Evolutionary conservation across 1,139 yeast genomes (phyloP).

Genomic region (Petasospora rhodanensis): DNA sequence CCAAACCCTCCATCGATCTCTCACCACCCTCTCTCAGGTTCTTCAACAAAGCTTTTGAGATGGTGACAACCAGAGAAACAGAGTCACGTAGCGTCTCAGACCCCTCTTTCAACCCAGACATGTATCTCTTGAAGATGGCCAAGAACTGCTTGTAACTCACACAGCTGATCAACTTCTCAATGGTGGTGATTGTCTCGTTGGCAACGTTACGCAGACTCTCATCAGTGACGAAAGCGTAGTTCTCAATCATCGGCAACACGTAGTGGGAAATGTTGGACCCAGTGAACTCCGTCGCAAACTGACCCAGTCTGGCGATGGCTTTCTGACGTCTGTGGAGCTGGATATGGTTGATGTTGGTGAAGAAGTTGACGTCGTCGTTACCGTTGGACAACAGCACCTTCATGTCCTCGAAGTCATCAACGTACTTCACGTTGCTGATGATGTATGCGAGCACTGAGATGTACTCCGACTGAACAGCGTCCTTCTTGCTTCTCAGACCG

Average conservation of each 20-base stretch:
- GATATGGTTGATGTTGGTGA: slow-evolving; percentile 73
- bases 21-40: slow-evolving; percentile 20
- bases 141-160: slow-evolving; percentile 79
- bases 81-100: slow-evolving; percentile 53
- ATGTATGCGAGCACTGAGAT: slow-evolving; percentile 61
- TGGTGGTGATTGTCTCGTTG: slow-evolving; percentile 63
- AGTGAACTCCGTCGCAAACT: slow-evolving; percentile 37
- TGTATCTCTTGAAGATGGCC: slow-evolving; percentile 69
- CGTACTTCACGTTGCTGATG: slow-evolving; percentile 47
- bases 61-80: slow-evolving; percentile 59
- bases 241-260: slow-evolving; percentile 80
- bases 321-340: slow-evolving; percentile 84
- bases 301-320: slow-evolving; percentile 63
- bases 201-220: slow-evolving; percentile 64
- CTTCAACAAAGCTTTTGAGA: slow-evolving; percentile 49
- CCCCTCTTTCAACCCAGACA: slow-evolving; percentile 48
- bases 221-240: slow-evolving; percentile 53
- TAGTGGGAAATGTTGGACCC: slow-evolving; percentile 71
- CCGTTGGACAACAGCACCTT: slow-evolving; percentile 55
- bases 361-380: slow-evolving; percentile 85
- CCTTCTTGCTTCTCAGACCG: slow-evolving; percentile 64
- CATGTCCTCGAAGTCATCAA: slow-evolving; percentile 62
- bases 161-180: slow-evolving; percentile 54
- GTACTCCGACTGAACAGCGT: slow-evolving; percentile 67
- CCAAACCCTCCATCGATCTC: slow-evolving; percentile 29